These are phyloP conservation scores for Naganishia liquefaciens DNA, from an alignment of 1,284 basidiomycete genomes.

Conservation along the genomic window DNA sequence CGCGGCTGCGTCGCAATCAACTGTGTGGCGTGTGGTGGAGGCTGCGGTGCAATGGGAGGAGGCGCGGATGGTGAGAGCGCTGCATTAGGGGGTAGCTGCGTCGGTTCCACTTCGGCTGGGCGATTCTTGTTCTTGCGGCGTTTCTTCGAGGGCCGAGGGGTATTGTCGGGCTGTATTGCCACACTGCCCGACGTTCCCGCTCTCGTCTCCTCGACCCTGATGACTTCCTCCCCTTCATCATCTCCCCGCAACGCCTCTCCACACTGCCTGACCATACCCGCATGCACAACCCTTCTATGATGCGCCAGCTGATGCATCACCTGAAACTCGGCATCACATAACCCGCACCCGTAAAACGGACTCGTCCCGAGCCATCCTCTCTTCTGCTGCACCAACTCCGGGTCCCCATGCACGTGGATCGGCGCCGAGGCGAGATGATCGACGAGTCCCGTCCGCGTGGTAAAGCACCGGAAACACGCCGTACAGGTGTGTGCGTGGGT, in stretches of 20 bases:
- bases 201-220: neutral
- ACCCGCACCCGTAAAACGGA: neutral
- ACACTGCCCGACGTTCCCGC: neutral
- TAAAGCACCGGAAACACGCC: slow-evolving; percentile 19
- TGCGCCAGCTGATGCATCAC: slow-evolving; percentile 11
- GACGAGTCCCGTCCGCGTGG: neutral
- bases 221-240: neutral
- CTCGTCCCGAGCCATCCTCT: neutral
- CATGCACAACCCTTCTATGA: neutral
- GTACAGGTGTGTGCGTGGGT: neutral
- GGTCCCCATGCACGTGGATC: neutral
- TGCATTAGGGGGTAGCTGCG: neutral
- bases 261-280: neutral
- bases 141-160: neutral
- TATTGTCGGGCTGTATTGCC: neutral
- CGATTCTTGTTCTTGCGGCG: neutral
- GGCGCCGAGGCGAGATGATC: neutral
- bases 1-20: no score
- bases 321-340: slow-evolving; percentile 10
- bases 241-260: neutral
- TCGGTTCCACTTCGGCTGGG: neutral
- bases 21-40: no score
- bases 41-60: no score
- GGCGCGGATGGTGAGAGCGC: no score
- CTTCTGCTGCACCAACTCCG: neutral